Conservation (phyloP, 2,329 filamentous ascomycete species). For the Thelonectria blattea region DNA sequence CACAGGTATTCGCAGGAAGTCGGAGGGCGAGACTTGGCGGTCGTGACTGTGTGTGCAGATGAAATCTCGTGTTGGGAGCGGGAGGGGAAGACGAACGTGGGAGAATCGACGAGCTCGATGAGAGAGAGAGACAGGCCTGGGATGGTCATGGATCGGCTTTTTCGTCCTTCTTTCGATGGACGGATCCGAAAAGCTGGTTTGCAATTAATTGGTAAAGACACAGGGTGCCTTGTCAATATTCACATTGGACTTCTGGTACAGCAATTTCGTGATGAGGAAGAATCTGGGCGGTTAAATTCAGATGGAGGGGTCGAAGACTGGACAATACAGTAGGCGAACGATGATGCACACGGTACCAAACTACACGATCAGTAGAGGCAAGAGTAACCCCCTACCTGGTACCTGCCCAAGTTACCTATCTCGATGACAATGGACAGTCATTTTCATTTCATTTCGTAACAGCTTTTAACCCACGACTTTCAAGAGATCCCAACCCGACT, state of each 20-base stretch:
- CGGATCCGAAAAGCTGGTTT: not conserved
- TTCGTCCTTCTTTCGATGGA: not conserved
- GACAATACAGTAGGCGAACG: not conserved
- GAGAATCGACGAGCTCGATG: no score
- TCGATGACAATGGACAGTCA: not conserved
- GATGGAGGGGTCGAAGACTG: not conserved
- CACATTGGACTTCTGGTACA: not conserved
- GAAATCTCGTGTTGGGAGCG: conserved; percentile 9
- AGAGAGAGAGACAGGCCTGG: no score
- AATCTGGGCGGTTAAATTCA: not conserved
- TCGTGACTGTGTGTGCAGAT: not conserved
- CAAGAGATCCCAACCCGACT: not conserved
- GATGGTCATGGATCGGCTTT: no score
- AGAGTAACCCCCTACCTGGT: not conserved
- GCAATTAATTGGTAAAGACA: not conserved
- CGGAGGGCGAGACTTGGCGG: not conserved
- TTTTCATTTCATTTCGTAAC: not conserved
- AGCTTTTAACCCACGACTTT: not conserved
- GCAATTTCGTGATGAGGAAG: not conserved
- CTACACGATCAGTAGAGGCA: not conserved
- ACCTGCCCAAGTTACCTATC: not conserved
- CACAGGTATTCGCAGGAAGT: conserved; percentile 6
- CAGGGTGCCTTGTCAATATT: not conserved
- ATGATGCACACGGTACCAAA: not conserved
- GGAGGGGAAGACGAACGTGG: not conserved